Percentiles rank a stretch among this genome's conserved stretches.
Conservation (phyloP, 768 basidiomycete species). For the Coprinopsis strossmayeri region DNA sequence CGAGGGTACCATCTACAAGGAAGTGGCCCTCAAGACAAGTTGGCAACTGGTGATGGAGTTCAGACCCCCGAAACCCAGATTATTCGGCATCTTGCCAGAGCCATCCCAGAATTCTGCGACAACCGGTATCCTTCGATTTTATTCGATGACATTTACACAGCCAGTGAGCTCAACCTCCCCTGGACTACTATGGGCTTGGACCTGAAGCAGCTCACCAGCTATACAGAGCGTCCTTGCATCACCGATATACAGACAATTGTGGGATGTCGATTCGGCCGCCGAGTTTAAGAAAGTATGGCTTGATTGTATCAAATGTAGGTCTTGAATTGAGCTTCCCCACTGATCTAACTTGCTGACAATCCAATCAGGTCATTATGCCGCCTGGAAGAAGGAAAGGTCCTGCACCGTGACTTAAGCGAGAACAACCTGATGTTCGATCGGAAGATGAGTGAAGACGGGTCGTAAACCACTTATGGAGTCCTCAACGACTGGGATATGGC, state of each 20-base stretch:
- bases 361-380: conserved; percentile 20
- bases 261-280: neutral
- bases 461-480: neutral
- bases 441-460: neutral
- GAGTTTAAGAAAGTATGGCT: neutral
- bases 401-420: conserved; percentile 27
- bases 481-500: conserved; percentile 11
- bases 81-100: no score
- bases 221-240: neutral
- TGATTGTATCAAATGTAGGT: neutral
- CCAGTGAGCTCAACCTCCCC: no score
- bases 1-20: no score
- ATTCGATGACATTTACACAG: no score
- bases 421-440: conserved; percentile 23
- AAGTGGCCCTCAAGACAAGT: no score
- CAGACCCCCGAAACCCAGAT: no score
- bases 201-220: no score
- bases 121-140: no score
- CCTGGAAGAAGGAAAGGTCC: conserved; percentile 16
- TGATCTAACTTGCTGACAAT: neutral
- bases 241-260: neutral
- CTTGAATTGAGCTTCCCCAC: neutral
- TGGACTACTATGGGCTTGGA: no score
- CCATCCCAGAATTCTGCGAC: no score
- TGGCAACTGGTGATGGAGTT: no score